A percentile compares a stretch with the other conserved stretches of the same genome.
Evolutionary conservation across 106 monocot genomes (phyloP).

Genomic region (Allium cepa): DNA sequence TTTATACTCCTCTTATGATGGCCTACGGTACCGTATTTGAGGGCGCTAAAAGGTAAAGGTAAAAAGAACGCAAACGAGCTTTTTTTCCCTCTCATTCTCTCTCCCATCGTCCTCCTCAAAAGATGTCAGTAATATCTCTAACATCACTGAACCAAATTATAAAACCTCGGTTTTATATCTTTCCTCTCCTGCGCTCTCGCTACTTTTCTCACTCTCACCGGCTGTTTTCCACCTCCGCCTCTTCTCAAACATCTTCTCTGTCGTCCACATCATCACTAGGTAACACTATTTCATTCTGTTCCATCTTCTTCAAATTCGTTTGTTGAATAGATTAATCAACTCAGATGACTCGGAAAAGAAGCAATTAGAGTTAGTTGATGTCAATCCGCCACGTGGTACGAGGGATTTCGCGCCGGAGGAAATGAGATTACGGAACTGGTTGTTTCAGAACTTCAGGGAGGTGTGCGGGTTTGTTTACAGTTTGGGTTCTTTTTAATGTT

Average conservation of each 20-base stretch:
- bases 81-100: background rate
- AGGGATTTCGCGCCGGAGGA: constrained; percentile 92
- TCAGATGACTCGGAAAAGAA: constrained; percentile 35
- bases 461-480: constrained; percentile 17
- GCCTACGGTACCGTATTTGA: too few relatives aligned
- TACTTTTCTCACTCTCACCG: background rate
- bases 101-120: background rate
- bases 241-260: constrained; percentile 9
- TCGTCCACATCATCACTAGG: constrained; percentile 31
- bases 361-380: constrained; percentile 35
- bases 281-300: constrained; percentile 1
- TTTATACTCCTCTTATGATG: too few relatives aligned
- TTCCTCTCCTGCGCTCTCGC: constrained; percentile 6
- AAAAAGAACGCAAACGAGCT: too few relatives aligned
- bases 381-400: constrained; percentile 92
- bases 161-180: constrained; percentile 23
- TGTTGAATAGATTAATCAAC: background rate
- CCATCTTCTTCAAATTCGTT: too few relatives aligned
- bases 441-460: constrained; percentile 89
- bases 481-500: background rate
- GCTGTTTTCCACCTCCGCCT: constrained; percentile 19
- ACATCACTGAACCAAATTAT: constrained; percentile 21
- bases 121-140: too few relatives aligned
- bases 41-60: too few relatives aligned
- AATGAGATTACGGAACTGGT: constrained; percentile 84